Base-by-base conservation (phyloP, 2,329 filamentous ascomycete species). In the Monosporascus sp. region DNA sequence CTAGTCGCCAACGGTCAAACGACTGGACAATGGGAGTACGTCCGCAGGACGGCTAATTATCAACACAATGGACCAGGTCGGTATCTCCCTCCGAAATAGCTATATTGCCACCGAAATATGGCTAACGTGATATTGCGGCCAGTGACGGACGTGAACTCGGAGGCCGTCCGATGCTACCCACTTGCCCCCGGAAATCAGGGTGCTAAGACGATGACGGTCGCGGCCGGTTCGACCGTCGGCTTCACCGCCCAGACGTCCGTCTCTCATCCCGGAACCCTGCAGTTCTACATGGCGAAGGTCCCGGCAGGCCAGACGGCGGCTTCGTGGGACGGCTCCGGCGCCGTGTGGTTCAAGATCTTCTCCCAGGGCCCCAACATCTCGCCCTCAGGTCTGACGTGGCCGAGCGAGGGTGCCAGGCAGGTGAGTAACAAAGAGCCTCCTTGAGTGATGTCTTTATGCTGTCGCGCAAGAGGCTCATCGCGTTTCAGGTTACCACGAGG, bases 151-250 rank as follows among this genome's bases (percentile, higher is more conserved):
- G 77, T 80, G 31, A 70, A 62, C 48, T 76, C 74, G 40, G 59
- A 70, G 2, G 71, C 74, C 53, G 77, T 80, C 68, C 75, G 75
- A n/a, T 80, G 77, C 70, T 80, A 77, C 64, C 73, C 79, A 60
- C 66, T 73, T 9, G 64, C 63, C 9, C 60, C 71, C 3, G 73
- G 74, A 40, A 71, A 68, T 49, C 68, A 72, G 44, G 74, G 72
- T 3, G 70, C 70, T 0, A 64, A 68, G 48, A 75, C 71, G 2
- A 71, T 72, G 55, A 72, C 67, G 44, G 70, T 77, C 7, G 70
- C 72, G 9, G 77, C 76, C 17, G 76, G 77, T 20, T 67, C 68
- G 11, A 72, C 69, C 1, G 62, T 80, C 1, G 68, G 68, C n/a
- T 77, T 77, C 66, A 72, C 72, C 17, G 70, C 73, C 15, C 70